Conservation (phyloP, 306 rosid species). For the Prunus kanzakura region DNA sequence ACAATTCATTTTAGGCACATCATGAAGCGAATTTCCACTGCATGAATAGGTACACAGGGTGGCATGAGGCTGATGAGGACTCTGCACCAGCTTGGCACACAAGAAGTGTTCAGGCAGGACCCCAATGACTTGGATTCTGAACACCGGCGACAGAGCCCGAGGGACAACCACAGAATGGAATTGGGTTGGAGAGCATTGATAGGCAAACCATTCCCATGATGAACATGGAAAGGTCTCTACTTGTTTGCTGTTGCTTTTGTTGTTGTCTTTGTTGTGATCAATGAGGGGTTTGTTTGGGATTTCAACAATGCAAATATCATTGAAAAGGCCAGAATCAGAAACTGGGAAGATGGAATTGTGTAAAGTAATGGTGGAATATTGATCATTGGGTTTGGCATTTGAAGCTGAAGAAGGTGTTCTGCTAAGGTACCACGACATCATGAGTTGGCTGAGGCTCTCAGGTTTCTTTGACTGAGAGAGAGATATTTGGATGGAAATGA, state of each 20-base stretch:
- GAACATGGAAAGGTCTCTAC: neutral
- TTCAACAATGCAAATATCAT: conserved; percentile 10
- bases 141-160: neutral
- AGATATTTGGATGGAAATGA: neutral
- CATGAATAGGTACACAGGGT: conserved; percentile 4
- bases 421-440: neutral
- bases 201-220: conserved; percentile 12
- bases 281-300: neutral
- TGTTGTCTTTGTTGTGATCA: neutral
- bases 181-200: conserved; percentile 1
- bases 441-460: neutral
- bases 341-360: neutral
- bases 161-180: conserved; percentile 6
- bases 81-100: conserved; percentile 7
- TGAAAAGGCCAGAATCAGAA: conserved; percentile 4
- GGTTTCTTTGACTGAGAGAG: neutral
- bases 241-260: neutral
- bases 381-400: neutral
- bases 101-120: neutral
- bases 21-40: neutral
- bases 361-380: neutral
- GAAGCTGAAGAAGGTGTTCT: conserved; percentile 12
- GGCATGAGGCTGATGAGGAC: neutral
- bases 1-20: conserved; percentile 5
- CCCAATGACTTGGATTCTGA: conserved; percentile 1